Percentiles rank a stretch among this genome's conserved stretches.
These are phyloP conservation scores for Suhomyces guaymorum DNA, from an alignment of 1,139 yeast species.

Conservation along the genomic window DNA sequence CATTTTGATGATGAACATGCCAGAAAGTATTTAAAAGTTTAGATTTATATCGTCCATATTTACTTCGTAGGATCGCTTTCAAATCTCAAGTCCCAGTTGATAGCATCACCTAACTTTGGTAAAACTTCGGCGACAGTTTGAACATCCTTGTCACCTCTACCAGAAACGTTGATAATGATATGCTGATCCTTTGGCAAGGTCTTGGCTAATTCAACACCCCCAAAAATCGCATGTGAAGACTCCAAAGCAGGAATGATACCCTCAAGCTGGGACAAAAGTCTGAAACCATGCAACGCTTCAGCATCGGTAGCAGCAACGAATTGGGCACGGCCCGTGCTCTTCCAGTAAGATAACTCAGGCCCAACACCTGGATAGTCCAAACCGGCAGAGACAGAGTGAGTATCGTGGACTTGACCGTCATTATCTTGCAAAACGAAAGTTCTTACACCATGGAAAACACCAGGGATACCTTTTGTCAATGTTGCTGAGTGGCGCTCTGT, in stretches of 20 bases:
- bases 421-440: slow-evolving; percentile 86
- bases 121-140: slow-evolving; percentile 94
- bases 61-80: slow-evolving; percentile 53
- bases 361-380: slow-evolving; percentile 99
- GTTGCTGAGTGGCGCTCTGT: slow-evolving; percentile 91
- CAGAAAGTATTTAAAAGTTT: slow-evolving; percentile 47
- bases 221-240: slow-evolving; percentile 92
- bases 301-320: slow-evolving; percentile 93
- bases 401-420: slow-evolving; percentile 97
- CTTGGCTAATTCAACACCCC: slow-evolving; percentile 88
- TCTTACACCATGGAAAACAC: slow-evolving; percentile 97
- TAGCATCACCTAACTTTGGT: slow-evolving; percentile 84
- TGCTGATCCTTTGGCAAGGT: slow-evolving; percentile 77
- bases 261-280: slow-evolving; percentile 83
- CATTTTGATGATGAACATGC: slow-evolving; percentile 80
- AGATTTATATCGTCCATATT: too few relatives aligned
- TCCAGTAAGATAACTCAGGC: slow-evolving; percentile 96
- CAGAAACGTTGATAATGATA: slow-evolving; percentile 85
- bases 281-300: slow-evolving; percentile 89
- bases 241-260: slow-evolving; percentile 99
- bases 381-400: slow-evolving; percentile 98
- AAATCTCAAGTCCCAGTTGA: slow-evolving; percentile 95
- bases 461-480: slow-evolving; percentile 86
- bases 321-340: slow-evolving; percentile 86
- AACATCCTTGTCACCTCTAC: slow-evolving; percentile 99